Evolutionary conservation across 1,284 basidiomycete species (phyloP).

Genomic region (Thelephora terrestris): DNA sequence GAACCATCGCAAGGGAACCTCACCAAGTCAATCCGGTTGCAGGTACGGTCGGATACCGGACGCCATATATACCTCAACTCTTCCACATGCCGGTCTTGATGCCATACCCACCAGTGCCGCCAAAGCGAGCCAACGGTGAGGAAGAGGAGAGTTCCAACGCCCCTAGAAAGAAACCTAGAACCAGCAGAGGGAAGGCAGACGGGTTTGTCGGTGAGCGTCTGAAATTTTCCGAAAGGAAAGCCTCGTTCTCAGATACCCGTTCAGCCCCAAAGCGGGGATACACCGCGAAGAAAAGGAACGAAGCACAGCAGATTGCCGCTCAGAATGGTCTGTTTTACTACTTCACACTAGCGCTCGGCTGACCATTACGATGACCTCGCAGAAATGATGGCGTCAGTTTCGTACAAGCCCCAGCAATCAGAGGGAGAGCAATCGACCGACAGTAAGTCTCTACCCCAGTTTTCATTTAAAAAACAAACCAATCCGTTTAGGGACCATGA

Average conservation of each 20-base stretch:
- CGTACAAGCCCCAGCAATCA: conserved; percentile 31
- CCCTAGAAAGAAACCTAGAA: conserved; percentile 32
- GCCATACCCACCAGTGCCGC: conserved; percentile 4
- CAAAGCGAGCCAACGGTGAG: conserved; percentile 27
- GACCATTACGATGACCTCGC: conserved; percentile 20
- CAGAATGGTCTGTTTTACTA: conserved; percentile 31
- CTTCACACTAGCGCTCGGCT: neutral
- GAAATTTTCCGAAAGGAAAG: neutral
- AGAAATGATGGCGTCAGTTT: conserved; percentile 36
- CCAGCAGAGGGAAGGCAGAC: conserved; percentile 26
- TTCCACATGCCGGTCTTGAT: no score
- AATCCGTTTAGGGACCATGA: no score
- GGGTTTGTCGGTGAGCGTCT: conserved; percentile 23
- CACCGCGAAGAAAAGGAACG: conserved; percentile 56
- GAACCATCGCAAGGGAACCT: conserved; percentile 3
- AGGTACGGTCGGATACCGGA: no score
- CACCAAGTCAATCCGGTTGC: no score
- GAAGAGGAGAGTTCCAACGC: conserved; percentile 25
- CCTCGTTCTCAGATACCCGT: neutral
- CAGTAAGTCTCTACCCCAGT: conserved; percentile 22
- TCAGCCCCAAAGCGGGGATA: conserved; percentile 48
- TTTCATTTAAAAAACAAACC: no score
- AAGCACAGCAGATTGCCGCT: conserved; percentile 40
- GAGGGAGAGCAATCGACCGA: conserved; percentile 34
- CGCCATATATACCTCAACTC: no score